Percentiles rank a stretch among this genome's conserved stretches.
These are phyloP conservation scores for Epichloe hybrida DNA, from an alignment of 2,329 filamentous ascomycete species.

Conservation along the genomic window DNA sequence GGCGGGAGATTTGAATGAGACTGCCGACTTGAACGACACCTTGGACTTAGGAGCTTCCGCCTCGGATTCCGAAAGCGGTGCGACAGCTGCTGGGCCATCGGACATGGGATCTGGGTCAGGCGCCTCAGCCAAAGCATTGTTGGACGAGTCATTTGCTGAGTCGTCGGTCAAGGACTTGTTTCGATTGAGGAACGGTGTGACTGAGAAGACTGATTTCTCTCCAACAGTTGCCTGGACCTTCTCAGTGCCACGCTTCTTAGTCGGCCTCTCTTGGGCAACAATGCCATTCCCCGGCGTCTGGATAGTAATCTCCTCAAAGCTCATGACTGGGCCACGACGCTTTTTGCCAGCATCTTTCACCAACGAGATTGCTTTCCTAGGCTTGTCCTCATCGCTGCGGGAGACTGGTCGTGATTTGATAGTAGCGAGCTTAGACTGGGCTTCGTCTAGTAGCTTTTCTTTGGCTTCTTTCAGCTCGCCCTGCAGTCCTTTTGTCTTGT, in stretches of 20 bases:
- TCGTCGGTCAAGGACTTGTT: slow-evolving; percentile 40
- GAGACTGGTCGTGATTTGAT: slow-evolving; percentile 6
- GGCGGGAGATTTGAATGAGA: slow-evolving; percentile 3
- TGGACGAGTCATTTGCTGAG: slow-evolving; percentile 15
- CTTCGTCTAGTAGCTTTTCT: slow-evolving; percentile 29
- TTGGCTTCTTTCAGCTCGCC: slow-evolving; percentile 55
- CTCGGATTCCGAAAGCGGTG: slow-evolving; percentile 13
- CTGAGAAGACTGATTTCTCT: slow-evolving; percentile 85
- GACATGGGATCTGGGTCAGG: slow-evolving; percentile 18
- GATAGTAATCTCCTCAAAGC: slow-evolving; percentile 31
- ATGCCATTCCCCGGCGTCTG: slow-evolving; percentile 32
- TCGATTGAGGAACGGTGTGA: slow-evolving; percentile 83
- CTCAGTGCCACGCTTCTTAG: slow-evolving; percentile 44
- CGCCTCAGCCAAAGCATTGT: slow-evolving; percentile 8
- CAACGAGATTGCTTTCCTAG: slow-evolving; percentile 10
- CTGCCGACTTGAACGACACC: slow-evolving; percentile 5
- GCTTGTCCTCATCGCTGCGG: slow-evolving; percentile 8
- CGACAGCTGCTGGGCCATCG: neutral
- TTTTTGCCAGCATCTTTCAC: slow-evolving; percentile 28
- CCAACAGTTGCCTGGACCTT: slow-evolving; percentile 37
- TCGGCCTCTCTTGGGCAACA: slow-evolving; percentile 24
- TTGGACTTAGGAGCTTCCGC: slow-evolving; percentile 8
- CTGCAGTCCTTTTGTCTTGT: slow-evolving; percentile 56
- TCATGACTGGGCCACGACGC: slow-evolving; percentile 31
- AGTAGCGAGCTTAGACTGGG: slow-evolving; percentile 6